phyloP scores from a whole-genome alignment of 164 flowering plant genomes.

The grape (Vitis vinifera) region DNA sequence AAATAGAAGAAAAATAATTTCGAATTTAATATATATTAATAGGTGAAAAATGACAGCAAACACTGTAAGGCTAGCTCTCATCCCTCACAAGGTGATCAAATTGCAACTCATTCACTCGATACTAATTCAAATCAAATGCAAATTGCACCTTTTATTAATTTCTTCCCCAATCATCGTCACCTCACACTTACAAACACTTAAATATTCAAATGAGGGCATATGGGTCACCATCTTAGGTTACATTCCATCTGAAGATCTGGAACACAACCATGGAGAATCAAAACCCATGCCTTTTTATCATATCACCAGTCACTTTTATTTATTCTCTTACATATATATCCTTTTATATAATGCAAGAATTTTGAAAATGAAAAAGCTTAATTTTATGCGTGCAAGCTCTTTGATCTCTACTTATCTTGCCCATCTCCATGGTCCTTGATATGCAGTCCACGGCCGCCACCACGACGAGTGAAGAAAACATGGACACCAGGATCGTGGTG shows the following conservation, averaged over 20 bases:
- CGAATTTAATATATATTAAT: too few relatives aligned
- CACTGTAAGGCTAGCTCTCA: too few relatives aligned
- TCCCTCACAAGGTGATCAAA: too few relatives aligned
- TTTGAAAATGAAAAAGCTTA: not conserved
- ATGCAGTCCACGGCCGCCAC: conserved; percentile 14
- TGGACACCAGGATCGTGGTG: conserved; percentile 71
- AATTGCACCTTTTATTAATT: not conserved
- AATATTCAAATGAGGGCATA: not conserved
- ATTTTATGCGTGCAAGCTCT: not conserved
- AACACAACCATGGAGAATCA: conserved; percentile 17
- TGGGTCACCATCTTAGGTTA: conserved; percentile 1
- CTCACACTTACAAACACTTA: too few relatives aligned
- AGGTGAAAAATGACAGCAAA: too few relatives aligned
- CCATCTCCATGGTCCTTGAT: conserved; percentile 22
- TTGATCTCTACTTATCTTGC: conserved; percentile 2
- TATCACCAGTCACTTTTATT: not conserved
- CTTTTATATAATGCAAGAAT: not conserved
- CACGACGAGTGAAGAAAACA: conserved; percentile 40
- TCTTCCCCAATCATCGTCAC: too few relatives aligned
- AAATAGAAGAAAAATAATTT: too few relatives aligned
- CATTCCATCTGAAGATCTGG: conserved; percentile 4
- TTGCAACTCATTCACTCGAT: too few relatives aligned
- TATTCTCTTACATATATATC: not conserved
- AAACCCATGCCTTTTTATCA: conserved; percentile 10
- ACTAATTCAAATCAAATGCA: not conserved